Base-by-base conservation (phyloP, 192 early-diverging fungal genomes). In the Linnemannia elongata region DNA sequence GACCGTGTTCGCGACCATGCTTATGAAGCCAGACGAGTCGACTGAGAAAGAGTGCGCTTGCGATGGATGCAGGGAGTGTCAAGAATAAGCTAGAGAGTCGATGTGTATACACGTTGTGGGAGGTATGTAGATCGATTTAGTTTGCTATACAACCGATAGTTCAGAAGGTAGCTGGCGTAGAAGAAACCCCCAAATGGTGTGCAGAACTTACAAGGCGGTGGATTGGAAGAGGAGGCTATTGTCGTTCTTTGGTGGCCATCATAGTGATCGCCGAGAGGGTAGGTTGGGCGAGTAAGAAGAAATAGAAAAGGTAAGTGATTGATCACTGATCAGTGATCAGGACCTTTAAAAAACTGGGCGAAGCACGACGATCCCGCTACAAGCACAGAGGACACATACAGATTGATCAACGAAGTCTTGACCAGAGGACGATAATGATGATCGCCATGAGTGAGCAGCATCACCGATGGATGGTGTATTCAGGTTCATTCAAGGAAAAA, bases 1-100 rank as follows among this genome's bases (percentile, higher is more conserved):
- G 79, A 6, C 55, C 22, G 49, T 86, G 84, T 20, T n/a, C 52
- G 24, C 36, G 44, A 1, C 74, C 79, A 77, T 86, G 49, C 20
- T 39, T 69, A 13, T 39, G 57, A 44, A 80, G 54, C 52, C 54
- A 85, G 41, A 30, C 13, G 27, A 85, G 20, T 1, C 78, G 83
- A 8, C 38, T 5, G 18, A 44, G 18, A 71, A 85, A 85, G 30
- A 76, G 12, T 6, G 72, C 20, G 35, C 42, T 66, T 2, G 83
- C 78, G 18, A 69, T 0, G 0, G n/a, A 17, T 10, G 83, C 83
- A 12, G 78, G 83, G 0, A 85, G 8, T 0, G 78, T 68, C 74
- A 85, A 72, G 74, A 76, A 72, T 69, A 66, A 76, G 18, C 77
- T 78, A 45, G 15, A 3, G 12, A 6, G 15, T 5, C 17, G 49